Evolutionary conservation across 2,329 filamentous ascomycete species (phyloP), one percentile per base, ranked within the genome.

Genomic region (Ascochyta koolunga): DNA sequence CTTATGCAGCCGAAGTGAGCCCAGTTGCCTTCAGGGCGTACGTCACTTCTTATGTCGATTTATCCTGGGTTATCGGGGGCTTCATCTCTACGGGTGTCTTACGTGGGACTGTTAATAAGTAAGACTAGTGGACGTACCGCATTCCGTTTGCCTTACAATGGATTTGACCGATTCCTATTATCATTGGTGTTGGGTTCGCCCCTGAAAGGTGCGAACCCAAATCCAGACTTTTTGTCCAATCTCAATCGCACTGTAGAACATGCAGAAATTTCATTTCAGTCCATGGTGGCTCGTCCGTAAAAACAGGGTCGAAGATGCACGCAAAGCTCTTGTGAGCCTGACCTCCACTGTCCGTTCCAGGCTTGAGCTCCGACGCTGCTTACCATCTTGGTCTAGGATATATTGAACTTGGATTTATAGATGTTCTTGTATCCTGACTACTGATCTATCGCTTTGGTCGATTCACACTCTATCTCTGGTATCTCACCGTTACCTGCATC

Each of bases 391-490:
- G 72, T 15, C 64, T 80, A 50, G 89, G 81, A 27, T 79, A 82
- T 41, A 83, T 83, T 57, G 79, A 76, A 24, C 80, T 85, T 61
- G 80, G 81, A 41, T 83, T 82, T 56, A 77, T 77, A 11, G 82
- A 84, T 61, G 81, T 91, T 72, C 89, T 91, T 79, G 82, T 86
- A 22, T 87, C 90, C 2, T 95, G 90, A 89, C 83, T 83, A 53
- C 78, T 95, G 47, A 91, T 93, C 86, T 84, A 84, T 19, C 88
- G 88, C 16, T 77, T 91, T 45, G 91, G 91, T 44, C 88, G 91
- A 46, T 84, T 90, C 43, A 80, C 84, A 0, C 81, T 96, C 3
- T 93, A 91, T 67, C 77, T 93, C 8, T 88, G 84, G 62, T 90
- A 90, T 81, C 91, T 64, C 4, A 51, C 40, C 13, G 43, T 58